Evolutionary conservation across 306 rosid species (phyloP), one percentile per base, ranked within the genome.

Genomic region (Acacia acuminata): DNA sequence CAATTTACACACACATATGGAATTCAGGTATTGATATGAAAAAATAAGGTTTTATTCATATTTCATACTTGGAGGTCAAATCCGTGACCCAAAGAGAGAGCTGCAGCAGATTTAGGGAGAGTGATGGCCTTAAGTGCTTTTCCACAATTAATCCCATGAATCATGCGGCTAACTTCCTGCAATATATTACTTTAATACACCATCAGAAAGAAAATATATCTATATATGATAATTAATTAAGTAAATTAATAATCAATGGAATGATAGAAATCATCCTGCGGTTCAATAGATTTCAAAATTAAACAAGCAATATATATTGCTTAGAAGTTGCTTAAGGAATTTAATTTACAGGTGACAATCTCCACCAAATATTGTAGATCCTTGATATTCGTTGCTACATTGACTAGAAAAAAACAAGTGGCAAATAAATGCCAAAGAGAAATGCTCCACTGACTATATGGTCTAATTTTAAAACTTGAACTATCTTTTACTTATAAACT

Each of bases 131-230:
- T 88, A 42, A 91, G 84, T 17, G 68, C 65, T 85, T 77, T 88
- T 48, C 92, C 97, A 71, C 94, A 84, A 82, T 93, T 93, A 58
- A 90, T 82, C 55, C 99, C 99, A 50, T 87, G 82, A 79, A 93
- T 91, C 80, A 96, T 78, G 40, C 97, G 98, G 88, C 75, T 96
- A 19, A 89, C 98, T 90, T 96, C 97, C 98, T 93, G 91, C 65
- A 85, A 82, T 51, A n/a, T n/a, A 79, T n/a, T 53, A 71, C 17
- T 30, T 44, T 6, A 67, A 16, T 38, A 6, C 12, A 77, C 34
- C 43, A 82, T 76, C 22, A 85, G 53, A 75, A 80, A 80, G 65
- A 7, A 10, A 22, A 72, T 10, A 24, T n/a, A 44, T 42, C 19
- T 27, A 38, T 14, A 58, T n/a, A 30, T 30, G 38, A 79, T 25